Conservation (phyloP, 306 rosid species). For the Cicer bijugum region DNA sequence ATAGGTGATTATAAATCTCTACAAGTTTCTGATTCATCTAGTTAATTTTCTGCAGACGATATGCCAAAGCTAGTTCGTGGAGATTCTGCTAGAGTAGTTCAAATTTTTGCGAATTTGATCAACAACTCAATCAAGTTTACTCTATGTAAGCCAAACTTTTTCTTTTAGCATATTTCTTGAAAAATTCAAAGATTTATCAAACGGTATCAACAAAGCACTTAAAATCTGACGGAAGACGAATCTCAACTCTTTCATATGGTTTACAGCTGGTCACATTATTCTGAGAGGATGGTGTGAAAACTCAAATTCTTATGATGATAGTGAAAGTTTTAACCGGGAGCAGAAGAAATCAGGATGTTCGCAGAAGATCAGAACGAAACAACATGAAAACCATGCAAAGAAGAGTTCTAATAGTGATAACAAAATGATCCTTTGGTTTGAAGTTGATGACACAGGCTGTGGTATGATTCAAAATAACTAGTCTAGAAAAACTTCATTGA, state of each 20-base stretch:
- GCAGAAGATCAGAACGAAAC: conserved; percentile 62
- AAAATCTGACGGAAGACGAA: conserved; percentile 35
- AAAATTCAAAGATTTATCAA: conserved; percentile 18
- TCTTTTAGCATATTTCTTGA: conserved; percentile 6
- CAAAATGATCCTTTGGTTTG: conserved; percentile 84
- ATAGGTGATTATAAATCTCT: conserved; percentile 14
- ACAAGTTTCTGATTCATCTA: conserved; percentile 26
- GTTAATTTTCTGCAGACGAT: conserved; percentile 63
- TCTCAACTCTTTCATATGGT: conserved; percentile 45
- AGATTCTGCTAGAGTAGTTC: conserved; percentile 98
- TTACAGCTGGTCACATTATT: conserved; percentile 90
- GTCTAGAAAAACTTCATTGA: conserved; percentile 26
- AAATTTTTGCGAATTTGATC: conserved; percentile 90
- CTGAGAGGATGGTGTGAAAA: conserved; percentile 90
- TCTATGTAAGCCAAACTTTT: conserved; percentile 61
- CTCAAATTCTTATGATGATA: conserved; percentile 52
- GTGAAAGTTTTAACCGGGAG: conserved; percentile 49
- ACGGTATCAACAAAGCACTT: neutral
- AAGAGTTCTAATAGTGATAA: conserved; percentile 62
- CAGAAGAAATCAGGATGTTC: conserved; percentile 61
- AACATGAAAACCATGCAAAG: conserved; percentile 61
- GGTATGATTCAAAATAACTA: conserved; percentile 60
- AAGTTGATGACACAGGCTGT: conserved; percentile 94
- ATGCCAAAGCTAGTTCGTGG: conserved; percentile 91
- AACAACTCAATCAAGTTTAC: conserved; percentile 98